Base-by-base conservation (phyloP, 2,329 filamentous ascomycete species). In the Penicillium olsonii region DNA sequence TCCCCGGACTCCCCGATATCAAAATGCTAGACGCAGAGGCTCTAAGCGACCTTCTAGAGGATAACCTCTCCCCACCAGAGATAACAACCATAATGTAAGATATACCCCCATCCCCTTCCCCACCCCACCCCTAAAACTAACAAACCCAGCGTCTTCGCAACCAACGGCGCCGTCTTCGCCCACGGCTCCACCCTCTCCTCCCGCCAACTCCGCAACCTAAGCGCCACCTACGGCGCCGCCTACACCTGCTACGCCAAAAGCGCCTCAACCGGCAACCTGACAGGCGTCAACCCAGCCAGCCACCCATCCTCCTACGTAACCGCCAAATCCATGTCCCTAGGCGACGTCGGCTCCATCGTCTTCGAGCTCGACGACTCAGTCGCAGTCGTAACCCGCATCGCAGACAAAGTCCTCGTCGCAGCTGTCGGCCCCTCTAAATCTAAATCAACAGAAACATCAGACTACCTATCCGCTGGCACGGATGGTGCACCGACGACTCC, bases 161-260 rank as follows among this genome's bases (percentile, higher is more conserved):
- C 70, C 17, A 74, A 74, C 48, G 72, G 72, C 20, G 71, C 72
- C 37, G 67, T 74, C n/a, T 74, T 74, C 50, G 72, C 72, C 31
- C 68, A 74, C 52, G 70, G 68, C 43, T 73, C 71, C 4, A 55
- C 68, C 34, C 65, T 74, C 27, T 56, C 71, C 20, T 64, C 69
- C 17, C 69, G 72, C 19, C 67, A 73, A 52, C 57, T 74, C 10
- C 70, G 72, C 47, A 73, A 69, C 50, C 60, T 74, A 15, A 72
- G 69, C 51, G 70, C 72, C 29, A 73, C 71, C 19, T 74, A 74
- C 50, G 72, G 72, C 14, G 71, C 72, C 27, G 72, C 72, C 3
- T 74, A 74, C 54, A 72, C 68, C 39, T 70, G 68, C 42, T 74
- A 74, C 52, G 72, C 72, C 9, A 69, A 72, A 46, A 72, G 58